These are phyloP conservation scores for Verticillium longisporum DNA, from an alignment of 2,329 filamentous ascomycete species.

Conservation along the genomic window DNA sequence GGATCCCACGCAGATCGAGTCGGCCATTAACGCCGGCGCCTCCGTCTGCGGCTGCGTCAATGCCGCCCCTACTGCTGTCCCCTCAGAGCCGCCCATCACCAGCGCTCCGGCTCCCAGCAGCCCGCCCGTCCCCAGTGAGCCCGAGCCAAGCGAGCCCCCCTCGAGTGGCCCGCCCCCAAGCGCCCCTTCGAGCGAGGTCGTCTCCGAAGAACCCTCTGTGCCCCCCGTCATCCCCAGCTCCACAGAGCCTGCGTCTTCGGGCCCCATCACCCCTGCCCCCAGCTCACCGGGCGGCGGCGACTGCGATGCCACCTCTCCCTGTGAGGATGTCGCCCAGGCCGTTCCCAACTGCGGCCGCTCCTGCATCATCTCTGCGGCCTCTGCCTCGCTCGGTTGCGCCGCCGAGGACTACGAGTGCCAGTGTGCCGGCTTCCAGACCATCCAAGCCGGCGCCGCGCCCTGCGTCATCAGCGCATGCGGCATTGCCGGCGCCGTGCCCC, in stretches of 20 bases:
- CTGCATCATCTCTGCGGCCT: conserved; percentile 19
- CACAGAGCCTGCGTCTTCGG: not conserved
- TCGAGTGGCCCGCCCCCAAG: not conserved
- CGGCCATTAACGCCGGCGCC: conserved; percentile 12
- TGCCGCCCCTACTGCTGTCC: conserved; percentile 6
- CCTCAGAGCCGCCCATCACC: not conserved
- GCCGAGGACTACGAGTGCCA: conserved; percentile 17
- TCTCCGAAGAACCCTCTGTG: not conserved
- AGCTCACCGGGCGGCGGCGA: not conserved
- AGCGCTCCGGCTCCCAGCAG: not conserved
- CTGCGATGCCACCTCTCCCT: conserved; percentile 15
- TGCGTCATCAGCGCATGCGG: conserved; percentile 18
- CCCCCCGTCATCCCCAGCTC: conserved; percentile 3
- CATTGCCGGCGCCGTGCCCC: conserved; percentile 8
- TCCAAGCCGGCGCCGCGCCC: conserved; percentile 12
- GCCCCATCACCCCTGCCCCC: conserved; percentile 3
- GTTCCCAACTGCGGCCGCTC: conserved; percentile 15
- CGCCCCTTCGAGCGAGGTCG: not conserved
- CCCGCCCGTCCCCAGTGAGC: not conserved
- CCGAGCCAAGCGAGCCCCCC: not conserved
- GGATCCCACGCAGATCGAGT: conserved; percentile 4
- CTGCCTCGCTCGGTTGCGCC: conserved; percentile 13
- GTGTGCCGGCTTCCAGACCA: conserved; percentile 13
- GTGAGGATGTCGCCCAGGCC: conserved; percentile 4
- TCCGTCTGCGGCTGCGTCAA: conserved; percentile 14